Conservation (phyloP, 2,329 filamentous ascomycete species). For the Juglanconis sp. region DNA sequence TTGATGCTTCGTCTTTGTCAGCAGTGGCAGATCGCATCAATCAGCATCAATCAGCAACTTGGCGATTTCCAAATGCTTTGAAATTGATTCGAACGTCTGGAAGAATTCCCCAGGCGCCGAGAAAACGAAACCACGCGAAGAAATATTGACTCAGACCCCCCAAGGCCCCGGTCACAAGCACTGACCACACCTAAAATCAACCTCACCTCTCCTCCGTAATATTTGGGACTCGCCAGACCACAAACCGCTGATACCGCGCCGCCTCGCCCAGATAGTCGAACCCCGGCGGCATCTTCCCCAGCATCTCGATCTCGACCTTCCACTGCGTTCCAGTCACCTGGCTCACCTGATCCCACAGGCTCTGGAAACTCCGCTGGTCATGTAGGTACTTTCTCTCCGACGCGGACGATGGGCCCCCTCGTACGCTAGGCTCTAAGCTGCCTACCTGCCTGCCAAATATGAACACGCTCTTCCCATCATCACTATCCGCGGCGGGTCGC, state of each 20-base stretch:
- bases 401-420: neutral
- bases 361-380: conserved; percentile 37
- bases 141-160: too few species aligned
- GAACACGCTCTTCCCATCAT: conserved; percentile 13
- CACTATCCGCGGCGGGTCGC: conserved; percentile 7
- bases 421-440: conserved; percentile 8
- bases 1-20: neutral
- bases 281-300: neutral
- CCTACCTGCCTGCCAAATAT: conserved; percentile 28
- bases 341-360: conserved; percentile 39
- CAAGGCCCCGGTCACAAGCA: neutral
- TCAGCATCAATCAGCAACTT: neutral
- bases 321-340: conserved; percentile 34
- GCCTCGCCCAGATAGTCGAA: neutral
- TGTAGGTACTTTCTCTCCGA: conserved; percentile 32
- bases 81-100: neutral
- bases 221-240: neutral
- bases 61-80: neutral
- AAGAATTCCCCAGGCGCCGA: too few species aligned
- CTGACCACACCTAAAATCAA: neutral
- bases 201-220: neutral
- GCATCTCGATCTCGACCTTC: conserved; percentile 18
- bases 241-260: neutral
- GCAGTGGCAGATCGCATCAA: neutral
- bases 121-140: too few species aligned